Percentiles rank a stretch among this genome's conserved stretches.
phyloP scores from a whole-genome alignment of 108 stramenopile species.

The Nitzschia putrida region DNA sequence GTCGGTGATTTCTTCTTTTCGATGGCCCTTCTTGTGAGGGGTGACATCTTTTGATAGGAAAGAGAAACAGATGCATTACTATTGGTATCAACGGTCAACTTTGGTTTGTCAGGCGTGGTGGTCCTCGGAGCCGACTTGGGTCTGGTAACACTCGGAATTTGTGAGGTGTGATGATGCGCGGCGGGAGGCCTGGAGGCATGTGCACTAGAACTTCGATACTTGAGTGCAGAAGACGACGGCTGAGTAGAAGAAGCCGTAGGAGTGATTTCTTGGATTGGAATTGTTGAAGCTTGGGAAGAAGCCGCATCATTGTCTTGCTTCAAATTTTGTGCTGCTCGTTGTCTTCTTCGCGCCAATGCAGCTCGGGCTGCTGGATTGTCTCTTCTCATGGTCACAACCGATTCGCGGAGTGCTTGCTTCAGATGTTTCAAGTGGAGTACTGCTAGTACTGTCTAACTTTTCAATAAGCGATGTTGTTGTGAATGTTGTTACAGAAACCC shows the following conservation, averaged over 20 bases:
- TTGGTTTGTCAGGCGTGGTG: not conserved
- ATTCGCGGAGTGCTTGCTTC: not conserved
- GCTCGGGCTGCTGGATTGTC: conserved; percentile 37
- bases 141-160: not conserved
- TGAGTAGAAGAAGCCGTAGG: not conserved
- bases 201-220: not conserved
- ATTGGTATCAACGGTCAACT: conserved; percentile 16
- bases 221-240: not conserved
- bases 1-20: conserved; percentile 15
- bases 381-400: not conserved
- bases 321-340: conserved; percentile 34
- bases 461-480: too few relatives aligned
- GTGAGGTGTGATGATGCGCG: not conserved
- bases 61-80: not conserved
- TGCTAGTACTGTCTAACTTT: too few relatives aligned
- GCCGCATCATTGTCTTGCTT: not conserved
- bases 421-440: too few relatives aligned
- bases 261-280: not conserved
- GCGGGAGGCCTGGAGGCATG: not conserved
- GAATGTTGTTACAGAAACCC: too few relatives aligned
- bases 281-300: not conserved
- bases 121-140: conserved; percentile 3
- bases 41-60: not conserved
- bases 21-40: conserved; percentile 4
- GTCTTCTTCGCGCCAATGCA: conserved; percentile 30